phyloP scores from a whole-genome alignment of 345 rosid genomes.

The Brassica incana region DNA sequence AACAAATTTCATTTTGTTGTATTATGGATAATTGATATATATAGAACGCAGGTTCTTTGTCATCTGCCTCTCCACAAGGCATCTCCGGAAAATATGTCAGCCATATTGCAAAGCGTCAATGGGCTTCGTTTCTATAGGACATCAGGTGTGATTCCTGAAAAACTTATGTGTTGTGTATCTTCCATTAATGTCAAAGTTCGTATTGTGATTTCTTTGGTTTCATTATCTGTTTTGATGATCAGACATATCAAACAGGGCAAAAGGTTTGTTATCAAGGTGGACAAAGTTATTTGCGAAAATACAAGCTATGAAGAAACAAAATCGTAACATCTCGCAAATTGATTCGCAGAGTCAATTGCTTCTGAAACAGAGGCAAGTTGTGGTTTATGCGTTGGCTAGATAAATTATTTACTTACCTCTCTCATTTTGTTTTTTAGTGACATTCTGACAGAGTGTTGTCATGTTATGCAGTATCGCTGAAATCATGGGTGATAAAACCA shows the following conservation, averaged over 20 bases:
- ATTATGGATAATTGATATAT: constrained; percentile 10
- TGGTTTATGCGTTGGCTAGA: constrained; percentile 14
- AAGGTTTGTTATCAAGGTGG: constrained; percentile 83
- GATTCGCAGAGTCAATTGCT: constrained; percentile 68
- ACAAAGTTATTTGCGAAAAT: constrained; percentile 78
- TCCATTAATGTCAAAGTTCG: constrained; percentile 14
- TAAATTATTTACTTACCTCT: constrained; percentile 15
- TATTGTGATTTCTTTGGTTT: constrained; percentile 54
- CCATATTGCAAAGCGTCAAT: constrained; percentile 86
- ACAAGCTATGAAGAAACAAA: constrained; percentile 67
- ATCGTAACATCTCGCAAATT: constrained; percentile 56
- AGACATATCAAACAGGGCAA: constrained; percentile 99
- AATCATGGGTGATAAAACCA: constrained; percentile 68
- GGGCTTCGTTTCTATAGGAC: constrained; percentile 71
- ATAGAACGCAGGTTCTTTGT: constrained; percentile 67
- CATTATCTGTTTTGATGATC: constrained; percentile 97
- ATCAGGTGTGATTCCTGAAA: constrained; percentile 69
- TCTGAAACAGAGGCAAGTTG: constrained; percentile 77
- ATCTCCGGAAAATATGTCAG: constrained; percentile 88
- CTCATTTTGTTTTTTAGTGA: constrained; percentile 12
- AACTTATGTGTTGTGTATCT: constrained; percentile 1
- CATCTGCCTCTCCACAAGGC: constrained; percentile 91
- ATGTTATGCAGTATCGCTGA: constrained; percentile 69
- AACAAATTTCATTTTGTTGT: constrained; percentile 14
- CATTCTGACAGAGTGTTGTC: constrained; percentile 31